Conservation (phyloP, 2,329 filamentous ascomycete species). For the Helminthosporium solani region DNA sequence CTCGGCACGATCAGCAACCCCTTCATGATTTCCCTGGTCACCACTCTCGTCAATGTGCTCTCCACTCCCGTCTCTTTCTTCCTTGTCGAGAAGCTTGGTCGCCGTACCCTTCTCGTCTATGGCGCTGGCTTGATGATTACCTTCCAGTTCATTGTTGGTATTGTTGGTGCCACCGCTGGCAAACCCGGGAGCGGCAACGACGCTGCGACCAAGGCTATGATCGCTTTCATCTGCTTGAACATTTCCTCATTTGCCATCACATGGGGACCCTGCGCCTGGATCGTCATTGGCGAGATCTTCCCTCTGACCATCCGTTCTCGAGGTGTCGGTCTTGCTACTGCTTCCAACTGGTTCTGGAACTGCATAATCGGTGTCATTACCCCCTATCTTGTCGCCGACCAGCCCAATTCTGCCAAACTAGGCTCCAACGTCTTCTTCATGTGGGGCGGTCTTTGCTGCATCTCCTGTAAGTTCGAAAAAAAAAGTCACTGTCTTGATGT, state of each 20-base stretch:
- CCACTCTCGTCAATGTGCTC: conserved; percentile 82
- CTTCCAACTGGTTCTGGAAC: conserved; percentile 92
- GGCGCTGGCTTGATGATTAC: conserved; percentile 80
- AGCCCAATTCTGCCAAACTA: conserved; percentile 63
- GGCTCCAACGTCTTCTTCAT: conserved; percentile 60
- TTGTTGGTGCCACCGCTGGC: conserved; percentile 52
- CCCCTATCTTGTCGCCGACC: conserved; percentile 73
- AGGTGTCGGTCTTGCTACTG: conserved; percentile 82
- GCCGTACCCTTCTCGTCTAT: conserved; percentile 74
- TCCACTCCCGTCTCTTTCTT: conserved; percentile 86
- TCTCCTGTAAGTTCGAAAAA: conserved; percentile 45
- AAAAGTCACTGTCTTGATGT: conserved; percentile 7
- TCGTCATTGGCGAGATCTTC: conserved; percentile 86
- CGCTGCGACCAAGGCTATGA: conserved; percentile 52
- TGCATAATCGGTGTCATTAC: conserved; percentile 64
- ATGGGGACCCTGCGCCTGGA: conserved; percentile 75
- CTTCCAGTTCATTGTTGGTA: conserved; percentile 84
- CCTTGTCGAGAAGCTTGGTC: conserved; percentile 78
- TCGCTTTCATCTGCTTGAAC: conserved; percentile 88
- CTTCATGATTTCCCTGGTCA: conserved; percentile 83
- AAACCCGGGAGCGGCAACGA: conserved; percentile 31
- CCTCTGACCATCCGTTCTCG: conserved; percentile 85
- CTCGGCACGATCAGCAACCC: conserved; percentile 69
- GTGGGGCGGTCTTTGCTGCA: conserved; percentile 58
- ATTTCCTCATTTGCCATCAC: conserved; percentile 89